Conservation (phyloP, 1,139 yeast species). For the Spathaspora sp. region DNA sequence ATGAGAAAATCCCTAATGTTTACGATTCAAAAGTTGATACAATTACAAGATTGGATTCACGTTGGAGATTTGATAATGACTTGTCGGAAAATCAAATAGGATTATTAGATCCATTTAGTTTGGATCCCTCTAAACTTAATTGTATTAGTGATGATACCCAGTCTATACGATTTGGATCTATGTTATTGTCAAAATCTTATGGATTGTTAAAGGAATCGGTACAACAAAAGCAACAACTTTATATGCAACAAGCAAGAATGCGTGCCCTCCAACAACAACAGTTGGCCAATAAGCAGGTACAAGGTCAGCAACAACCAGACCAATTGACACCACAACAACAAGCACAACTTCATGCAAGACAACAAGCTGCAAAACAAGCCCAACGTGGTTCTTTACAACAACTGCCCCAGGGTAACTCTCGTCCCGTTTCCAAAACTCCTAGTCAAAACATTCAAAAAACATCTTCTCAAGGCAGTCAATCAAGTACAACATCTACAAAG, state of each 20-base stretch:
- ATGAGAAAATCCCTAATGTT: constrained; percentile 30
- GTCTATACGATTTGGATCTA: constrained; percentile 85
- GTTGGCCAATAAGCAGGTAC: constrained; percentile 30
- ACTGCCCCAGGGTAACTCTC: constrained; percentile 1
- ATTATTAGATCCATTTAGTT: constrained; percentile 52
- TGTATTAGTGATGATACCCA: constrained; percentile 86
- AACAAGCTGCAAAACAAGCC: neutral
- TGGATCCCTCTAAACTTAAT: constrained; percentile 69
- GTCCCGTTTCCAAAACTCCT: neutral
- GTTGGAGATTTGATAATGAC: constrained; percentile 78
- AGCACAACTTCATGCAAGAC: constrained; percentile 5
- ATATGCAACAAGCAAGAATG: constrained; percentile 46
- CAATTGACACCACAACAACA: constrained; percentile 4
- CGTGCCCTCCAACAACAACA: constrained; percentile 46
- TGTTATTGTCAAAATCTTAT: constrained; percentile 84
- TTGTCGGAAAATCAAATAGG: constrained; percentile 48
- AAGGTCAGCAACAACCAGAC: constrained; percentile 21
- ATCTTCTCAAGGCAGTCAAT: constrained; percentile 4
- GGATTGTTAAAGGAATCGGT: constrained; percentile 60
- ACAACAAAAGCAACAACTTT: constrained; percentile 45
- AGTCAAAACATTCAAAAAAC: neutral
- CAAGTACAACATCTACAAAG: constrained; percentile 2
- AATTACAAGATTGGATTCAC: constrained; percentile 58
- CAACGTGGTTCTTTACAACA: constrained; percentile 2
- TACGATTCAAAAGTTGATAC: constrained; percentile 59